Evolutionary conservation across 2,329 filamentous ascomycete genomes (phyloP), one percentile per base, ranked within the genome.

Genomic region (Hirsutella thompsonii): DNA sequence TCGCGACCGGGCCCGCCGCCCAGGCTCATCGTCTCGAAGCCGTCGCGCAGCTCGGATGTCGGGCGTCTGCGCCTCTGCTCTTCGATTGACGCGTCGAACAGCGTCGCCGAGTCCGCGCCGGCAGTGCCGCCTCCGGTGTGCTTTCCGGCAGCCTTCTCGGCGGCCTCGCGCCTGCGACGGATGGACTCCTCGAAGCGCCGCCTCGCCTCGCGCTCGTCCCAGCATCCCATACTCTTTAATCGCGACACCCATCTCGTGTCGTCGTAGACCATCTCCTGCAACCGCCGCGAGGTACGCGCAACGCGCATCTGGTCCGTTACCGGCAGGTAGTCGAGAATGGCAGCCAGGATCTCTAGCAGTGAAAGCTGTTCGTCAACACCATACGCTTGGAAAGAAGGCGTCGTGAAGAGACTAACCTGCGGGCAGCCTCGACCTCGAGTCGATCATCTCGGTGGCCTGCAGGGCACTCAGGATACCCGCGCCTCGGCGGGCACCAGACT

Each of bases 201-300:
- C 45, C 89, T 74, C 4, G 92, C 92, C 57, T 94, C 90, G 3
- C 68, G 61, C 57, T 98, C 92, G 55, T 94, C 82, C 92, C 92
- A 98, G 49, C 84, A 83, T 2, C 82, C 85, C 79, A 98, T 94
- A 44, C 74, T 79, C 57, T 83, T 83, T 41, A 98, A 63, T 47
- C 85, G 76, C 47, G 85, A 79, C 32, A 96, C 83, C 92, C 92
- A 98, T 66, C 90, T 76, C 38, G 88, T 86, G 60, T 98, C 92
- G 59, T 98, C 92, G 62, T 96, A 98, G 3, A 95, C 89, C 89
- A 98, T 98, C 63, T 98, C 92, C 56, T 83, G 82, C 72, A 96
- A 77, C 45, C 86, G 83, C 55, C 77, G 83, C 44, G 87, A 94
- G 20, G 84, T 80, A 47, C 82, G 80, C 36, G 92, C 90, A 56